Base-by-base conservation (phyloP, 1,284 basidiomycete species). In the Microbotryum scabiosae region DNA sequence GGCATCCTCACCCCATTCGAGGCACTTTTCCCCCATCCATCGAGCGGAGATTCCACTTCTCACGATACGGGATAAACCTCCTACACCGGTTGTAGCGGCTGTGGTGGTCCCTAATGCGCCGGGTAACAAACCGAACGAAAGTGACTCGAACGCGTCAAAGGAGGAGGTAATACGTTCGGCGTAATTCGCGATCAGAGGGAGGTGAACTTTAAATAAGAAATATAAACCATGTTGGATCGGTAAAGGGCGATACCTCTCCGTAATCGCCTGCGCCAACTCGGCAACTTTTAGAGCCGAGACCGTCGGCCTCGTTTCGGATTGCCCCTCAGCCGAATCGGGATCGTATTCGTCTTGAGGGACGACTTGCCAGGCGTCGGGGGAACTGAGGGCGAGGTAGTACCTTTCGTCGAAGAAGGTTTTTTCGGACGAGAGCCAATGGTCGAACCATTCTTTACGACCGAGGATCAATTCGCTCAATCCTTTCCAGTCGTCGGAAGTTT, bases 61-160 rank as follows among this genome's bases (percentile, higher is more conserved):
- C 67, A 88, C 83, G 36, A 96, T 77, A 54, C 89, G 80, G 69
- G 86, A 84, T 12, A 87, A 80, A 8, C 90, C 92, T 55, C 86
- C 85, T 4, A 86, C 80, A 2, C 90, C 90, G 44, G 82, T 83
- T 67, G 54, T 76, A 76, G 51, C 84, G 79, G 18, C 76, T 72
- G 12, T 76, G 41, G 93, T 79, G 5, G 88, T 89, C 5, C 93
- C 94, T 0, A 94, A 92, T 7, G 97, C 90, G 4, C 87, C 87
- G 5, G 91, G 85, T 32, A 92, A 82, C 68, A 98, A 85, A 0
- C 86, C 83, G 21, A 87, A 89, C 1, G 90, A 89, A 4, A 96
- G 78, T 0, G 85, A 86, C 75, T 97, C 94, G 70, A 97, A 97
- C 0, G 92, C 92, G 69, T 97, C 91, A 12, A 97, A 77, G 4